Percentiles rank a stretch among this genome's conserved stretches.
These are phyloP conservation scores for Talaromyces verruculosus DNA, from an alignment of 2,329 filamentous ascomycete species.

Conservation along the genomic window DNA sequence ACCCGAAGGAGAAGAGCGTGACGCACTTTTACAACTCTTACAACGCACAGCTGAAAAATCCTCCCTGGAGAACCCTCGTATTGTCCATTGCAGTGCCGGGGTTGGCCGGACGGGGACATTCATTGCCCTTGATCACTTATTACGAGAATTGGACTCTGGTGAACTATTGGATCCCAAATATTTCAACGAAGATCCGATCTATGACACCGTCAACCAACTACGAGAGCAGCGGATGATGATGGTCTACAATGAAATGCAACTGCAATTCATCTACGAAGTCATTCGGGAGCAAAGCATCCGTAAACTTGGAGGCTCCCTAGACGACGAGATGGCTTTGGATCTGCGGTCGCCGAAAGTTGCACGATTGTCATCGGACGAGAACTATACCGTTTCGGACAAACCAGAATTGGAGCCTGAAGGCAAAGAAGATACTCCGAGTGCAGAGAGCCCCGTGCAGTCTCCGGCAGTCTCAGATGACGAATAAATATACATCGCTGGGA, in stretches of 20 bases:
- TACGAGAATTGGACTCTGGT: slow-evolving; percentile 76
- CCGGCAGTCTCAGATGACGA: slow-evolving; percentile 35
- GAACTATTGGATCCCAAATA: slow-evolving; percentile 58
- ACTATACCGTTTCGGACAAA: slow-evolving; percentile 34
- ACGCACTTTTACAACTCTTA: slow-evolving; percentile 54
- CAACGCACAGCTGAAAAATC: slow-evolving; percentile 47
- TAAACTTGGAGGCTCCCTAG: slow-evolving; percentile 32
- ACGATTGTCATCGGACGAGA: slow-evolving; percentile 33
- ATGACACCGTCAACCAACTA: slow-evolving; percentile 73
- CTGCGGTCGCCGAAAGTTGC: slow-evolving; percentile 39
- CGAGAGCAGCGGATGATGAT: slow-evolving; percentile 89
- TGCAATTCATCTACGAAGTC: slow-evolving; percentile 84
- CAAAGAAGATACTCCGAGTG: slow-evolving; percentile 26
- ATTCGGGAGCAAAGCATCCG: slow-evolving; percentile 58
- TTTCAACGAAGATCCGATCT: slow-evolving; percentile 66
- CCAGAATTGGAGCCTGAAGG: slow-evolving; percentile 37
- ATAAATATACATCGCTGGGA: slow-evolving; percentile 22
- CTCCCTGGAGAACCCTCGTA: slow-evolving; percentile 65
- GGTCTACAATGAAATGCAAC: slow-evolving; percentile 88
- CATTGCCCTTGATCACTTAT: slow-evolving; percentile 89
- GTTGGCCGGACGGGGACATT: slow-evolving; percentile 95
- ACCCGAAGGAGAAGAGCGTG: slow-evolving; percentile 58
- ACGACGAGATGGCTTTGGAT: slow-evolving; percentile 26
- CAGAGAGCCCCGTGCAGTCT: slow-evolving; percentile 31
- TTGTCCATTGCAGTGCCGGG: slow-evolving; percentile 86